Conservation (phyloP, 306 rosid species). For the Senna tora region DNA sequence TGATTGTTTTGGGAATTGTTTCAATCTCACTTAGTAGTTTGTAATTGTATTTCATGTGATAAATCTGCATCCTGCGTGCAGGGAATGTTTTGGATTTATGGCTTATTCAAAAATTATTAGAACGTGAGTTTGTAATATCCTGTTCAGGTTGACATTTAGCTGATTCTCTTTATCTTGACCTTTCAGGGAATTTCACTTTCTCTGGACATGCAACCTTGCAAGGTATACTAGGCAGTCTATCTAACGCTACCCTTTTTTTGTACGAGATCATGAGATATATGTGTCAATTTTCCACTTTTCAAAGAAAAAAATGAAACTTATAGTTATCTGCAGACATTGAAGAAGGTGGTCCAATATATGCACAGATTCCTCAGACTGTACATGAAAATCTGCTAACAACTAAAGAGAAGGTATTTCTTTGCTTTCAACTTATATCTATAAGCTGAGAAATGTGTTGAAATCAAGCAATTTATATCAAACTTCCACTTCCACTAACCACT, state of each 20-base stretch:
- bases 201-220: constrained; percentile 47
- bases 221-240: constrained; percentile 45
- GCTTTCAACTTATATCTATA: constrained; percentile 1
- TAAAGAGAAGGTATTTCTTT: constrained; percentile 50
- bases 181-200: constrained; percentile 54
- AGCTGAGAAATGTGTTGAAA: background rate
- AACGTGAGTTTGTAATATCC: too few species aligned
- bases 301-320: constrained; percentile 5
- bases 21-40: background rate
- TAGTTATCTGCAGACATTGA: constrained; percentile 55
- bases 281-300: constrained; percentile 10
- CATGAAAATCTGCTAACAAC: constrained; percentile 60
- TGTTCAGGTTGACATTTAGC: constrained; percentile 11
- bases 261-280: background rate
- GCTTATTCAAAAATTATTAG: too few species aligned
- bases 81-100: background rate
- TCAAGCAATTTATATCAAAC: constrained; percentile 32
- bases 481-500: too few species aligned
- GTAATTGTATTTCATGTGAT: background rate
- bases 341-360: constrained; percentile 56
- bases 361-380: constrained; percentile 52
- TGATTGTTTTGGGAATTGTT: constrained; percentile 10
- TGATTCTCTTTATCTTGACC: constrained; percentile 26
- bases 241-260: constrained; percentile 15
- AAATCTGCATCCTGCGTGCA: background rate